Evolutionary conservation across 148 eudicot genomes (phyloP), one percentile per base, ranked within the genome.

Genomic region (Agrostemma githago): DNA sequence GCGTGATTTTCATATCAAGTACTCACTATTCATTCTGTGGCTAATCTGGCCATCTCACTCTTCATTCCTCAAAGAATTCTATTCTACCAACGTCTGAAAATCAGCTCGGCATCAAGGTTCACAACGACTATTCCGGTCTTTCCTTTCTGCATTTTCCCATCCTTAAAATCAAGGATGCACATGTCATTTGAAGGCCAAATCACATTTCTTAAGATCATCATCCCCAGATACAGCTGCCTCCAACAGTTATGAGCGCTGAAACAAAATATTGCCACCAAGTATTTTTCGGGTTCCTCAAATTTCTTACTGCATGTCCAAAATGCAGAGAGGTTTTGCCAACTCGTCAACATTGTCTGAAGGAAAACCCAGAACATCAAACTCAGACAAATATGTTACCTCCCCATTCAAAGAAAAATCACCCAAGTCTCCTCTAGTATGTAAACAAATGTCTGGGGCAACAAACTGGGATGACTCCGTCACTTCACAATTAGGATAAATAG

Each of bases 271-370:
- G 40, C 72, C 17, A 16, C 40, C n/a, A 2, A 57, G 16, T 5
- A 5, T 17, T 17, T 43, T 10, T 43, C 17, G 12, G 42, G n/a
- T 44, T 16, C 21, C 20, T 17, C 9, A 51, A 9, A 42, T 21
- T 46, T 2, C 41, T 64, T 62, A 79, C 59, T 37, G 53, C 20
- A 51, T 74, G 48, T 76, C 79, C 83, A 81, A 53, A 57, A 90
- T 26, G 66, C 83, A 75, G 14, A 85, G 8, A 56, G 92, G 96
- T 72, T 80, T 88, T 26, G 82, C 84, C 38, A 83, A 61, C 75
- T 81, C 87, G 46, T 86, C 86, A 58, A 79, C 59, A 61, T 79
- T 77, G 34, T 74, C 79, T 26, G 77, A 44, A 43, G 73, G 78
- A 40, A 61, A 16, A 17, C 43, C 81, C 59, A 40, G 40, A 34